Evolutionary conservation across 805 yeast species (phyloP).

Genomic region (Kazachstania viticola): DNA sequence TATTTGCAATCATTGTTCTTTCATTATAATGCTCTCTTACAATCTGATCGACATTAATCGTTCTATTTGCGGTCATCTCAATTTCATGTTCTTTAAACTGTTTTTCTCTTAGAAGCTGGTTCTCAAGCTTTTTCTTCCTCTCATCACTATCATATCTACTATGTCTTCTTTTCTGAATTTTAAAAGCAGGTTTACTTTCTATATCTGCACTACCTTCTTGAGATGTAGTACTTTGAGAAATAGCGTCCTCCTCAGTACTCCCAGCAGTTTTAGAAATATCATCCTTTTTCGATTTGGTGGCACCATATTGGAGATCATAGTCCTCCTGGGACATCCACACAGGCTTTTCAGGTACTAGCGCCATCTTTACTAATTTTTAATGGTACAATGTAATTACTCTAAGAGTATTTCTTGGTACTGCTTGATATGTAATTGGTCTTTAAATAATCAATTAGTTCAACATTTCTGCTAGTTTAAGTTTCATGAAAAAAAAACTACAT

Average conservation of each 20-base stretch:
- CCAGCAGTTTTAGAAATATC: neutral
- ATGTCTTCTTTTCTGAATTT: slow-evolving; percentile 20
- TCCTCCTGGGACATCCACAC: slow-evolving; percentile 30
- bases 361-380: too few species aligned
- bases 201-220: neutral
- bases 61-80: slow-evolving; percentile 26
- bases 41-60: slow-evolving; percentile 44
- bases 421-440: too few species aligned
- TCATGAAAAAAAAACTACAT: too few species aligned
- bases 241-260: neutral
- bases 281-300: neutral
- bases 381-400: too few species aligned
- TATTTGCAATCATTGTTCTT: slow-evolving; percentile 58
- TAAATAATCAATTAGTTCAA: too few species aligned
- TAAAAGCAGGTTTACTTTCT: slow-evolving; percentile 5
- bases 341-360: slow-evolving; percentile 26
- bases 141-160: slow-evolving; percentile 24
- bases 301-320: slow-evolving; percentile 23
- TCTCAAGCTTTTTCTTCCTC: slow-evolving; percentile 22
- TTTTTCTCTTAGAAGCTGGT: slow-evolving; percentile 24
- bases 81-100: slow-evolving; percentile 27
- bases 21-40: slow-evolving; percentile 82
- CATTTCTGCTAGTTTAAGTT: too few species aligned
- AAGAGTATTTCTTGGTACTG: too few species aligned
- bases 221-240: neutral